phyloP scores from a whole-genome alignment of 306 rosid species.

The Rubus idaeus region DNA sequence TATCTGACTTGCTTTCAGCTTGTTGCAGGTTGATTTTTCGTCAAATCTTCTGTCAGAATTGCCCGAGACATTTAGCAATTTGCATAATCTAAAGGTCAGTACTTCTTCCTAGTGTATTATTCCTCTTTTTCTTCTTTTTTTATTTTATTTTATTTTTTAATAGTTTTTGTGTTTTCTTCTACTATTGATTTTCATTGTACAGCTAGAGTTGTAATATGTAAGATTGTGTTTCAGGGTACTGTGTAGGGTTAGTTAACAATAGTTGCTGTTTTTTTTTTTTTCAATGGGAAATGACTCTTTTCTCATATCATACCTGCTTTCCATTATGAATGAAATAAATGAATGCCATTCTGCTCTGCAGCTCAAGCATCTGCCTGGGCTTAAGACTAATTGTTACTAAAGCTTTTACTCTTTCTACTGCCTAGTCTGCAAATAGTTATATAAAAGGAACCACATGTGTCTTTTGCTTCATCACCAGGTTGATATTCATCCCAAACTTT shows the following conservation, averaged over 20 bases:
- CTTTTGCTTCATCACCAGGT: background rate
- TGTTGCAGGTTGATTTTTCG: conserved; percentile 70
- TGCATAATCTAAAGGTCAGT: conserved; percentile 71
- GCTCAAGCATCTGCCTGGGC: background rate
- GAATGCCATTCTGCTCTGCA: background rate
- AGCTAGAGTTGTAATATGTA: background rate
- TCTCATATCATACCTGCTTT: background rate
- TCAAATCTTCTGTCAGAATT: conserved; percentile 71
- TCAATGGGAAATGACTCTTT: background rate
- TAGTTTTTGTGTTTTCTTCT: too few species aligned
- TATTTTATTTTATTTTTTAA: background rate
- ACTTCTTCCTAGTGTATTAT: background rate
- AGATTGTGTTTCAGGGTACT: background rate
- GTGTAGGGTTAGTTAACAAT: background rate
- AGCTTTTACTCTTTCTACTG: background rate
- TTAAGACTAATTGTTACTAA: background rate
- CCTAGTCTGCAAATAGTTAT: background rate
- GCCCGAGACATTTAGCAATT: conserved; percentile 69
- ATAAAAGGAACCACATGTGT: background rate
- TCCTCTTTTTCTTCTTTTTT: background rate
- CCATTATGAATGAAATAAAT: background rate
- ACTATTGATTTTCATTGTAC: too few species aligned
- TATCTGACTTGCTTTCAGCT: conserved; percentile 6
- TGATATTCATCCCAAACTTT: background rate
- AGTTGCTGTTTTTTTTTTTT: background rate